phyloP scores from a whole-genome alignment of 768 basidiomycete genomes.

The Leucosporidium creatinivorum region DNA sequence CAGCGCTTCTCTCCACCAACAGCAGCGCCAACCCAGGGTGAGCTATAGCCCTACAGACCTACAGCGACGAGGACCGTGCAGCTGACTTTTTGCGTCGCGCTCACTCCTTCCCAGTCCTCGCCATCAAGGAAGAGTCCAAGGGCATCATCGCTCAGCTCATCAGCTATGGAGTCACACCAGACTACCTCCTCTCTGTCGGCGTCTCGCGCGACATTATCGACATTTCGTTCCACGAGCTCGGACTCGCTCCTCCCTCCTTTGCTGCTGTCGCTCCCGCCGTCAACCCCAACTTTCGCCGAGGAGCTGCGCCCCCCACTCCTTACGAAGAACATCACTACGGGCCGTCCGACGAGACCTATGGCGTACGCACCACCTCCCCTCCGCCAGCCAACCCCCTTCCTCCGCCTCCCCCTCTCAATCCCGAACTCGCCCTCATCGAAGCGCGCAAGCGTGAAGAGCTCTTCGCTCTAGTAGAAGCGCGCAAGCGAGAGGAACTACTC shows the following conservation, averaged over 20 bases:
- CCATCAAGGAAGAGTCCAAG: conserved; percentile 20
- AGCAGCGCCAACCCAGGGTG: no score
- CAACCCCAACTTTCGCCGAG: no score
- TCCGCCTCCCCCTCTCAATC: neutral
- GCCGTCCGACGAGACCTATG: neutral
- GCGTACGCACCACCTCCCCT: neutral
- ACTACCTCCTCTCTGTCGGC: conserved; percentile 28
- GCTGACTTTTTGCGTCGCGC: neutral
- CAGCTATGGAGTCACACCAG: conserved; percentile 20
- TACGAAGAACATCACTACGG: no score
- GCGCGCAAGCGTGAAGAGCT: neutral
- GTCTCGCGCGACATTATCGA: conserved; percentile 22
- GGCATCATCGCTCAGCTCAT: conserved; percentile 22
- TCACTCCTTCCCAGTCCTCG: neutral
- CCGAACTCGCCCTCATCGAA: neutral
- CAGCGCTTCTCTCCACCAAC: no score
- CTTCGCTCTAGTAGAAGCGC: conserved; percentile 5
- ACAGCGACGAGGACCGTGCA: no score
- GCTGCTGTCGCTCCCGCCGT: no score
- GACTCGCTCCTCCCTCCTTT: conserved; percentile 7
- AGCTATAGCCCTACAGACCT: no score
- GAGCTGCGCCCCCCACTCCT: no score
- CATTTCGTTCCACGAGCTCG: conserved; percentile 18
- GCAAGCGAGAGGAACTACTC: conserved; percentile 23
- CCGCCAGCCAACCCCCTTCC: neutral